Base-by-base conservation (phyloP, 2,329 filamentous ascomycete species). In the Fonsecaea nubica region DNA sequence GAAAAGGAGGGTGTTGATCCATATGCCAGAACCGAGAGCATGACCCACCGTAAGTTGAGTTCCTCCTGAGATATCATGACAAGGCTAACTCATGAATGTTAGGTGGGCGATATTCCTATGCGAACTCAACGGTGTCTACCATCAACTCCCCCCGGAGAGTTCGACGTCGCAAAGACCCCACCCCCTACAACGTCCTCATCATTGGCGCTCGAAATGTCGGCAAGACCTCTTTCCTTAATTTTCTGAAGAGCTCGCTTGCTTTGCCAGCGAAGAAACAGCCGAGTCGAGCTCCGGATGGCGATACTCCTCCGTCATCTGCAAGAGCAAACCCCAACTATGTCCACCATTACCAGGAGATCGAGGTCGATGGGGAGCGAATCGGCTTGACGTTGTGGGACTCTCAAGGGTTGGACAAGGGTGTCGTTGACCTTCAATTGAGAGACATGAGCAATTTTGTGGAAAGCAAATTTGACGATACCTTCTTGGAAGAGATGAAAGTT, bases 381-480 rank as follows among this genome's bases (percentile, higher is more conserved):
- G 95, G 95, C 8, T 81, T 99, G 71, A 99, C 95, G 0, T 81
- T 99, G 36, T 99, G 95, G 95, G 95, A 99, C 77, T 98, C 95
- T 0, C 90, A 95, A 74, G 95, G 95, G 1, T 81, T 99, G 63
- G 94, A 99, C 80, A 96, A 94, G 85, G 95, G 92, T 74, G 87
- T 98, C 40, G 93, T 97, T 59, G 95, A 98, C 77, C 86, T 98
- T 71, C 95, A 99, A 79, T 84, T 99, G 71, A 89, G 93, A 68
- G 92, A 96, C 77, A 93, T 98, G 83, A 90, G 91, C 38, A 86
- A 90, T 8, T 99, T 99, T 81, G 83, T 99, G 66, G 95, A 99
- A 83, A 94, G 91, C 83, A 98, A 98, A 79, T 99, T 99, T 73
- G 94, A 99, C 78, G 95, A 99, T 75, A 98, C 95, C 0, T 96